Evolutionary conservation across 2,329 filamentous ascomycete species (phyloP), one percentile per base, ranked within the genome.

Genomic region (Teratosphaeria zuluensis): DNA sequence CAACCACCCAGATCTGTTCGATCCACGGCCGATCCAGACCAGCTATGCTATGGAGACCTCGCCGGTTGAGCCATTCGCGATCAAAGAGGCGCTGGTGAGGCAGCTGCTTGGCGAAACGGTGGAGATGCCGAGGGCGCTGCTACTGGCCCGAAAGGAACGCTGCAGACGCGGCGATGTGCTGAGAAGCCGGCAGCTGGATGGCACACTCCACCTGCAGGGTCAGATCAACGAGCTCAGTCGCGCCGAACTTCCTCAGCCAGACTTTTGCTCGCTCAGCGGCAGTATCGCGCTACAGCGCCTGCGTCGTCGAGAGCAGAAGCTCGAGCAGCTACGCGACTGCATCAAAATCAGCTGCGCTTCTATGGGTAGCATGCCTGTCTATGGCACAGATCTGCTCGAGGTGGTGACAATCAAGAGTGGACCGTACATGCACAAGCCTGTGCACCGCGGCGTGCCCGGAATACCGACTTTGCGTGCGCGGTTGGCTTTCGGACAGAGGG

Each of bases 1-100:
- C 80, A 99, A 99, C 66, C 94, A 99, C 70, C 95, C 94, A 0
- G 94, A 99, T 74, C 80, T 99, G 8, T 99, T 99, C 68, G 89
- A 97, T 65, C 95, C 95, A 60, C 85, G 94, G 16, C 92, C 91
- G 0, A 97, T 99, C 68, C 94, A 95, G 75, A 99, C 92, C 0
- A 97, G 94, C 1, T 95, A 96, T 72, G 90, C 91, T 3, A 95
- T 97, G 88, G 70, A 69, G 42, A 61, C 61, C 28, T 95, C 92
- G 2, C 85, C 90, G 2, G 78, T 86, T 8, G 84, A 87, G 1
- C 84, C 88, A 38, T 97, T 87, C 67, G 85, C 87, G 65, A 78
- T 83, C 56, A 88, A 87, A 33, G 89, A 95, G 62, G 76, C 83
- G 2, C 78, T 89, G 30, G 77, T 97, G 51, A 83, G 88, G 21